Conservation (phyloP, 1,139 yeast species). For the Hanseniaspora sp. region DNA sequence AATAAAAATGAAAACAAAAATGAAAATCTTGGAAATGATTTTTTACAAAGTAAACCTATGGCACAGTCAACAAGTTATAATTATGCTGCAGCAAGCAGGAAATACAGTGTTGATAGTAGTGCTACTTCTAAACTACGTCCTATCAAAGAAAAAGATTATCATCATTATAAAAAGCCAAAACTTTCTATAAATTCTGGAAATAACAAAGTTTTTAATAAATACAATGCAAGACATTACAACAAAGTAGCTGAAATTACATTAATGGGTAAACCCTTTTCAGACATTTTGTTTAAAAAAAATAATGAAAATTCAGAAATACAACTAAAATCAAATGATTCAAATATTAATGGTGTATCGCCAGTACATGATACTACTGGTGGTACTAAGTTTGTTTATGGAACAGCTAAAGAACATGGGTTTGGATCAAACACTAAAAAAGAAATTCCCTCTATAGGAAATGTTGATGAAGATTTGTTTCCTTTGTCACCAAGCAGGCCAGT, state of each 20-base stretch:
- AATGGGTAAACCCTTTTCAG: slow-evolving; percentile 3
- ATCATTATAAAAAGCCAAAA: background rate
- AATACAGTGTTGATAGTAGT: background rate
- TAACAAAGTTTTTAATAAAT: background rate
- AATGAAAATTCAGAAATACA: background rate
- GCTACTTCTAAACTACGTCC: background rate
- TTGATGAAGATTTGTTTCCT: background rate
- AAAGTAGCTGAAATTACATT: slow-evolving; percentile 3
- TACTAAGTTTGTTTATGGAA: background rate
- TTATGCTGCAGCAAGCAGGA: background rate
- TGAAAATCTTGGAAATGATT: background rate
- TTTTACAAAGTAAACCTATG: background rate
- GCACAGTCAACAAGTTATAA: background rate
- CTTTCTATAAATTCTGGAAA: background rate
- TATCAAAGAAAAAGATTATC: background rate
- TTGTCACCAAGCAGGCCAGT: background rate
- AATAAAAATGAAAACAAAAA: background rate
- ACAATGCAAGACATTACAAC: slow-evolving; percentile 1
- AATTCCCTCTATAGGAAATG: background rate
- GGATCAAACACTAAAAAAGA: slow-evolving; percentile 1
- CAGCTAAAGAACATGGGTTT: slow-evolving; percentile 14
- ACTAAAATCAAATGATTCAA: background rate
- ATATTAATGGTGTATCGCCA: background rate
- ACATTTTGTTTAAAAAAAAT: slow-evolving; percentile 1
- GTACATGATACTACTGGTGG: background rate